phyloP scores from a whole-genome alignment of 2,329 filamentous ascomycete genomes.

The Trichophaea hybrida region DNA sequence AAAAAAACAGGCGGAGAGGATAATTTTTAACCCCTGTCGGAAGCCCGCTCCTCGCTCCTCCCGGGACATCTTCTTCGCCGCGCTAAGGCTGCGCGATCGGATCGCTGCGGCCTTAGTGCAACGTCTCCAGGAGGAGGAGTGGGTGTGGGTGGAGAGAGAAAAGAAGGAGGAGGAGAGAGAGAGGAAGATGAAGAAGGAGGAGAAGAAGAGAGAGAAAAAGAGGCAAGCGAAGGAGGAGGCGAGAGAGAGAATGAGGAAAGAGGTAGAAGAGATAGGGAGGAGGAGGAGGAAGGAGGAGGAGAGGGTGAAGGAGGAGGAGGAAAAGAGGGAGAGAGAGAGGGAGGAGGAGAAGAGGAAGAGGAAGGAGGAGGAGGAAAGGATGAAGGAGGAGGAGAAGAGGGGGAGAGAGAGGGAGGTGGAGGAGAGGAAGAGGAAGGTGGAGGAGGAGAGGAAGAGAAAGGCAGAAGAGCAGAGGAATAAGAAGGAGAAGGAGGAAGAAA shows the following conservation, averaged over 20 bases:
- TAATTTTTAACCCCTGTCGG: not conserved
- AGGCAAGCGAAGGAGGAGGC: not conserved
- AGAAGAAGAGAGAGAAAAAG: not conserved
- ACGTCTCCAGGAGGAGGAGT: not conserved
- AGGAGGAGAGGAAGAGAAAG: slow-evolving; percentile 17
- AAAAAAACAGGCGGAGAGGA: not conserved
- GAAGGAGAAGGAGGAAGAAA: slow-evolving; percentile 15
- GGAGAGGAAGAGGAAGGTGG: slow-evolving; percentile 22
- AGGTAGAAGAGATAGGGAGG: not conserved
- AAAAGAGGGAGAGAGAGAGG: not conserved
- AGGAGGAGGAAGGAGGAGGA: not conserved
- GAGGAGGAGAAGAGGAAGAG: slow-evolving; percentile 20
- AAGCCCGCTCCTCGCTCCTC: not conserved
- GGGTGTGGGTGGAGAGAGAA: not conserved
- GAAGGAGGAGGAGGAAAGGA: slow-evolving; percentile 20
- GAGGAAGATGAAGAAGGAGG: not conserved
- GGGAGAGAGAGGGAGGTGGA: slow-evolving; percentile 21
- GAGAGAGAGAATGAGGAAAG: not conserved
- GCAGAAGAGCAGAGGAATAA: slow-evolving; percentile 21
- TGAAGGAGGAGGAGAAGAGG: slow-evolving; percentile 14
- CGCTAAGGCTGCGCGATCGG: not conserved
- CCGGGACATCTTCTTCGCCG: not conserved
- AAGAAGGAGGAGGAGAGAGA: not conserved
- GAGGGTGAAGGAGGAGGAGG: slow-evolving; percentile 5
- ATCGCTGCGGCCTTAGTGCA: not conserved